Conservation (phyloP, 805 yeast genomes). For the Candida ficus region DNA sequence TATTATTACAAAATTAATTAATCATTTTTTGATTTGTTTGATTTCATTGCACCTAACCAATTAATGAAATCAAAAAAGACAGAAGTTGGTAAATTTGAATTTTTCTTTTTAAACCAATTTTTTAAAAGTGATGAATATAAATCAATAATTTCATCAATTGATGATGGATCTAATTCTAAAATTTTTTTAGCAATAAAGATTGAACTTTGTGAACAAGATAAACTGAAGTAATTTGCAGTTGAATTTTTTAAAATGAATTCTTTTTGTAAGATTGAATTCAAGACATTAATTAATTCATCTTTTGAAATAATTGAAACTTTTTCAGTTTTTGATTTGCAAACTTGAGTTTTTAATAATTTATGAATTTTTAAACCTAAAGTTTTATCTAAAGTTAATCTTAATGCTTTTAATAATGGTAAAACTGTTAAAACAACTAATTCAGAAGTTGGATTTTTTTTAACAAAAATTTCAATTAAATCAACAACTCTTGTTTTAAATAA, state of each 20-base stretch:
- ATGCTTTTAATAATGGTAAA: slow-evolving; percentile 53
- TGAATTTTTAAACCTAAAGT: slow-evolving; percentile 70
- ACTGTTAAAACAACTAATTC: slow-evolving; percentile 40
- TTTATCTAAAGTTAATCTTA: slow-evolving; percentile 65
- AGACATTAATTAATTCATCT: slow-evolving; percentile 20
- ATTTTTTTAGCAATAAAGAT: slow-evolving; percentile 58
- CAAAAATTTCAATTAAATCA: slow-evolving; percentile 67
- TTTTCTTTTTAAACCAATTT: slow-evolving; percentile 50
- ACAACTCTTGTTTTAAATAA: slow-evolving; percentile 74
- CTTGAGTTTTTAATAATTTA: slow-evolving; percentile 55
- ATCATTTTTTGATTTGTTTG: slow-evolving; percentile 1
- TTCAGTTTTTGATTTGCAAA: slow-evolving; percentile 44
- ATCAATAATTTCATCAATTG: slow-evolving; percentile 43
- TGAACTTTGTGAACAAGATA: slow-evolving; percentile 56
- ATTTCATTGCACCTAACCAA: slow-evolving; percentile 57
- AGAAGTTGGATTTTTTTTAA: slow-evolving; percentile 28
- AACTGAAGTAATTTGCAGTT: slow-evolving; percentile 31
- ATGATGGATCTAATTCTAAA: slow-evolving; percentile 29
- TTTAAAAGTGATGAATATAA: slow-evolving; percentile 53
- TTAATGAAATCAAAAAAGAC: slow-evolving; percentile 75
- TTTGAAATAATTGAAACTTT: slow-evolving; percentile 17
- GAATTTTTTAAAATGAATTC: slow-evolving; percentile 27
- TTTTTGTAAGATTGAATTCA: slow-evolving; percentile 40
- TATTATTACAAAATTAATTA: background rate
- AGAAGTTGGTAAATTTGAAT: slow-evolving; percentile 45